Base-by-base conservation (phyloP, 371 early-diverging fungal genomes). In the Syncephalastrum contaminatum region DNA sequence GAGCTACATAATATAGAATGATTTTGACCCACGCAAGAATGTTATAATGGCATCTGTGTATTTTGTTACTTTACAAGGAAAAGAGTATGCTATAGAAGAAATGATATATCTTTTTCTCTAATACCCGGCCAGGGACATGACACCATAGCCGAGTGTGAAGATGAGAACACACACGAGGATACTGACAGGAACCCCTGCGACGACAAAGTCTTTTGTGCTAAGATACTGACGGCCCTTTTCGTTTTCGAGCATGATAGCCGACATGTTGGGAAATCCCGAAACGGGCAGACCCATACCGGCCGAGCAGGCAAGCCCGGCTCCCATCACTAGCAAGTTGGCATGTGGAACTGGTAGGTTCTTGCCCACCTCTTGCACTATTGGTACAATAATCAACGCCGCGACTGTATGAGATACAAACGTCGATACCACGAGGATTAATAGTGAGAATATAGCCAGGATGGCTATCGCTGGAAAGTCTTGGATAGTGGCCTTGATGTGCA, bases 391-490 rank as follows among this genome's bases (percentile, higher is more conserved):
- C 52, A 93, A 67, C 1, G 93, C 93, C 6, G 88, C 90, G 5
- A 98, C 98, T 0, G 98, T 97, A 62, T 98, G 98, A 2, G 90
- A 90, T 45, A 98, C 92, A 66, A 97, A 97, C 2, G 93, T 93
- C n/a, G 96, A 85, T 58, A 91, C 85, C 2, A 92, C 84, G 16
- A 91, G 67, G 13, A 90, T 84, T 27, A 93, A 68, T 13, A 73
- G 62, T 5, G 86, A 74, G 62, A 93, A 88, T 22, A 88, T 67
- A 10, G 82, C 66, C 14, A 91, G 62, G 16, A 93, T 87, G 4
- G 73, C 71, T 61, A 87, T 90, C 4, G 84, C 67, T 2, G 80
- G 62, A 60, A 91, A 63, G 22, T 81, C 77, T 22, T 81, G 67
- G 25, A 94, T 83, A 48, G 82, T 68, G 4, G 73, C 67, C 36